Evolutionary conservation across 2,329 filamentous ascomycete genomes (phyloP), one percentile per base, ranked within the genome.

Genomic region (Sporothrix euskadiensis): DNA sequence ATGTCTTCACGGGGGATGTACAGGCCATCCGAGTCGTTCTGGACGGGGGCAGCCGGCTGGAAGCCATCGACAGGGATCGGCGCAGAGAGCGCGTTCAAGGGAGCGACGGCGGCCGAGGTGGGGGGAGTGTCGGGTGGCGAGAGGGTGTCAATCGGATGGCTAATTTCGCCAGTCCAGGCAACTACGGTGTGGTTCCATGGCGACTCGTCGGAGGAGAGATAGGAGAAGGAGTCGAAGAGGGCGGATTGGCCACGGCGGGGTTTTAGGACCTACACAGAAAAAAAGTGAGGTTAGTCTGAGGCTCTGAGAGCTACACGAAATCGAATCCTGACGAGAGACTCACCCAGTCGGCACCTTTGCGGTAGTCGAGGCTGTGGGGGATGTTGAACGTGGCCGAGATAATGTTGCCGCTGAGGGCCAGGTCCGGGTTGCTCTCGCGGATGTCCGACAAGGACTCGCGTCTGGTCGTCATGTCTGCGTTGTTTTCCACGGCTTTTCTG

Each of bases 141-240:
- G 14, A 83, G 76, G 26, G 81, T 79, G 61, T 87, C 85, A 56
- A 79, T 75, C 2, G 85, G 83, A 4, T 82, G 83, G 73, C 90
- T 88, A 74, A 95, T 91, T 81, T 98, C 95, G 74, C 95, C 95
- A 3, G 95, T 97, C 95, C 95, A 98, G 63, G 94, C 94, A 71
- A 98, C 92, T 6, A 98, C 88, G 0, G 91, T 96, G 83, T 98
- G 95, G 78, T 94, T 93, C 94, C 94, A 98, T 26, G 91, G 90
- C 1, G 91, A 91, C 59, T 92, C 87, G 73, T 91, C 86, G n/a
- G 94, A 97, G 3, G 94, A 93, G 61, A 98, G 89, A 82, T 97
- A 91, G 73, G 91, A 89, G 79, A 98, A 94, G 10, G 94, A 94
- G 81, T 98, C 94, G 82, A 97, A 97, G 47, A 98, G 87, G 19